phyloP scores from a whole-genome alignment of 441 rosid genomes.

The Erodium texanum region DNA sequence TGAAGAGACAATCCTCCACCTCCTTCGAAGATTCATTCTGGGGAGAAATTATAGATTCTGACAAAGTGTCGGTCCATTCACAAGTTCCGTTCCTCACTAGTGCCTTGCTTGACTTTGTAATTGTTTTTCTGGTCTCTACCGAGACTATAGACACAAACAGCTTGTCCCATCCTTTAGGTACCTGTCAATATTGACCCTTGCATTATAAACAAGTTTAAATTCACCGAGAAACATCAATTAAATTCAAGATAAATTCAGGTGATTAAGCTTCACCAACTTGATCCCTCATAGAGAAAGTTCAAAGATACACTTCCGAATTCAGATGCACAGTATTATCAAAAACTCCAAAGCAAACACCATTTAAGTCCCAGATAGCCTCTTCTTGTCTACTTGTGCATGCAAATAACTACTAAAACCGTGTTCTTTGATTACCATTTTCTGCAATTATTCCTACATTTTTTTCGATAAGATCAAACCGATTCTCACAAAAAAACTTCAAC shows the following conservation, averaged over 20 bases:
- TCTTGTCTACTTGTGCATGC: too few relatives aligned
- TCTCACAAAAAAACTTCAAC: background rate
- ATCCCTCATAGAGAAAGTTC: background rate
- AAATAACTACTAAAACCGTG: background rate
- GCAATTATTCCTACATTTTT: background rate
- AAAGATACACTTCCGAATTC: background rate
- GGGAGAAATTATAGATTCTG: slow-evolving; percentile 37
- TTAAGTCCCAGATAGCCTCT: too few relatives aligned
- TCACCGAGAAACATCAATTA: background rate
- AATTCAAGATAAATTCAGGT: background rate
- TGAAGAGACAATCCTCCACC: slow-evolving; percentile 35
- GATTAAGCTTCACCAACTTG: background rate
- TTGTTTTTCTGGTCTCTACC: slow-evolving; percentile 41
- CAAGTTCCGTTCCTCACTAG: slow-evolving; percentile 39
- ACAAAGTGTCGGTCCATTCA: slow-evolving; percentile 45
- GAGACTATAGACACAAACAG: slow-evolving; percentile 41
- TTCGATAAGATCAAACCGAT: background rate
- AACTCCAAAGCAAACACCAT: background rate
- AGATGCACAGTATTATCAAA: background rate
- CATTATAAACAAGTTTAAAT: background rate
- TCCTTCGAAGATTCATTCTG: slow-evolving; percentile 31
- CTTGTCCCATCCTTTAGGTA: slow-evolving; percentile 69
- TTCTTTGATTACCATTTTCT: background rate
- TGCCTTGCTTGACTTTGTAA: slow-evolving; percentile 39
- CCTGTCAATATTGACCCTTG: slow-evolving; percentile 22